Percentiles rank a stretch among this genome's conserved stretches.
phyloP scores from a whole-genome alignment of 202 grass and related monocot species.

The Eragrostis tef region DNA sequence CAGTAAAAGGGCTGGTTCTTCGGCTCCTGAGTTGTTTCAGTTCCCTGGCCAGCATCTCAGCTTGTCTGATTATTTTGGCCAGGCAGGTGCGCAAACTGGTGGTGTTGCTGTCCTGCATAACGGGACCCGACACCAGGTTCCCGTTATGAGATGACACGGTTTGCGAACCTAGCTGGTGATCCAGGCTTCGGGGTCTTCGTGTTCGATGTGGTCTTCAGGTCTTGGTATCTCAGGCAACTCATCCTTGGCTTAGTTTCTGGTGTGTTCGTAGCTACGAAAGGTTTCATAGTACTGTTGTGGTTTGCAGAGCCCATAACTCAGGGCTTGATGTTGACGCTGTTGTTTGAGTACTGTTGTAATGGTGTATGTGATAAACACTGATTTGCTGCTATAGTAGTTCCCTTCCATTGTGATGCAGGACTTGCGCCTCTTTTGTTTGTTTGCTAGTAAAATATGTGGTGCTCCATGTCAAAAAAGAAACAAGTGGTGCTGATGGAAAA shows the following conservation, averaged over 20 bases:
- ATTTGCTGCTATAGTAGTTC: not conserved
- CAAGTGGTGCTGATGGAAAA: not conserved
- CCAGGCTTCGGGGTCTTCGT: not conserved
- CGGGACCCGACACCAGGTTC: constrained; percentile 35
- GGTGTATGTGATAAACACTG: constrained; percentile 29
- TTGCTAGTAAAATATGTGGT: not conserved
- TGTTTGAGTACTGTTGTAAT: constrained; percentile 28
- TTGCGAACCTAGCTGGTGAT: constrained; percentile 14
- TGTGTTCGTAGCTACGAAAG: constrained; percentile 34
- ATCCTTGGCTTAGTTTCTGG: constrained; percentile 62
- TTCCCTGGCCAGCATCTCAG: constrained; percentile 46
- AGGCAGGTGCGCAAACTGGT: constrained; percentile 16
- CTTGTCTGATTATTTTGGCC: constrained; percentile 40
- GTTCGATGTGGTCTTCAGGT: constrained; percentile 38
- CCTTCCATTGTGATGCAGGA: constrained; percentile 5
- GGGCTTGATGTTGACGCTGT: constrained; percentile 12
- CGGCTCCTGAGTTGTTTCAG: constrained; percentile 44
- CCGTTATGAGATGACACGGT: constrained; percentile 43
- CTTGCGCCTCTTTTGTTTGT: not conserved
- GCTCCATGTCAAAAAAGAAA: too few species aligned
- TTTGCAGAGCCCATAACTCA: constrained; percentile 34
- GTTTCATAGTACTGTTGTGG: constrained; percentile 6
- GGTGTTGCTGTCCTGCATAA: constrained; percentile 14
- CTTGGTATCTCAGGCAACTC: constrained; percentile 54
- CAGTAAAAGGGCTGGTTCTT: constrained; percentile 27